These are phyloP conservation scores for Tephrocybe rancida DNA, from an alignment of 768 basidiomycete genomes.

Conservation along the genomic window DNA sequence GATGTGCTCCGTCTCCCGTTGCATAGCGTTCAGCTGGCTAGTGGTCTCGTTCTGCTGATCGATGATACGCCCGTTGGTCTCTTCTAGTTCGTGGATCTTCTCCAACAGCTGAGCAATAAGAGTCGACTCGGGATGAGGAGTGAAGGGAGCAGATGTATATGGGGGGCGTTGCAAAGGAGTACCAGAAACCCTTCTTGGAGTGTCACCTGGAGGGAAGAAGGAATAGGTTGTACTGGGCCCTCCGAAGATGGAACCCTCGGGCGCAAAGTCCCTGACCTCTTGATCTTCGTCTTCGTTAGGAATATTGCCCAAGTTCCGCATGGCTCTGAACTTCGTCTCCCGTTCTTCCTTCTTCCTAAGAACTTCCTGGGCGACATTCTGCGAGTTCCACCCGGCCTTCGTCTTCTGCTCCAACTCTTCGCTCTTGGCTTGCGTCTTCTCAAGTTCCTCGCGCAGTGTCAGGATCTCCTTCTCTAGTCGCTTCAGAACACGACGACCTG, in stretches of 20 bases:
- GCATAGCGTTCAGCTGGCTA: slow-evolving; percentile 64
- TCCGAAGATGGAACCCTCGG: slow-evolving; percentile 47
- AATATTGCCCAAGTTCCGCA: slow-evolving; percentile 42
- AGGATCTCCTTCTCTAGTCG: slow-evolving; percentile 82
- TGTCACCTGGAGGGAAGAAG: slow-evolving; percentile 28
- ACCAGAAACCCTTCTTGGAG: slow-evolving; percentile 16
- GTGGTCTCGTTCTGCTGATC: slow-evolving; percentile 65
- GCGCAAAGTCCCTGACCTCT: slow-evolving; percentile 62
- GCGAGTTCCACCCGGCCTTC: slow-evolving; percentile 44
- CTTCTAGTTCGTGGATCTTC: slow-evolving; percentile 80
- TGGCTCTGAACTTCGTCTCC: slow-evolving; percentile 54
- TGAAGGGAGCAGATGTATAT: slow-evolving; percentile 10
- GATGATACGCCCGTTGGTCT: slow-evolving; percentile 67
- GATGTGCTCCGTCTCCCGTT: slow-evolving; percentile 73
- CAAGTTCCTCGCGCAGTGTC: slow-evolving; percentile 71
- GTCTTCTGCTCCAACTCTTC: slow-evolving; percentile 73
- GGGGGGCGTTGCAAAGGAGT: slow-evolving; percentile 18
- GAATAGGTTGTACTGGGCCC: slow-evolving; percentile 30
- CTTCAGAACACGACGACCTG: slow-evolving; percentile 69
- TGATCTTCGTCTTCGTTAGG: slow-evolving; percentile 29
- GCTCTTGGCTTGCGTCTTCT: slow-evolving; percentile 70
- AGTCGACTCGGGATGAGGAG: slow-evolving; percentile 42
- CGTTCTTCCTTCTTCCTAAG: slow-evolving; percentile 51
- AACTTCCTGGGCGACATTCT: slow-evolving; percentile 42
- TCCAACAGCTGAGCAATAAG: slow-evolving; percentile 71